These are phyloP conservation scores for Melampsora americana DNA, from an alignment of 1,284 basidiomycete species.

Conservation along the genomic window DNA sequence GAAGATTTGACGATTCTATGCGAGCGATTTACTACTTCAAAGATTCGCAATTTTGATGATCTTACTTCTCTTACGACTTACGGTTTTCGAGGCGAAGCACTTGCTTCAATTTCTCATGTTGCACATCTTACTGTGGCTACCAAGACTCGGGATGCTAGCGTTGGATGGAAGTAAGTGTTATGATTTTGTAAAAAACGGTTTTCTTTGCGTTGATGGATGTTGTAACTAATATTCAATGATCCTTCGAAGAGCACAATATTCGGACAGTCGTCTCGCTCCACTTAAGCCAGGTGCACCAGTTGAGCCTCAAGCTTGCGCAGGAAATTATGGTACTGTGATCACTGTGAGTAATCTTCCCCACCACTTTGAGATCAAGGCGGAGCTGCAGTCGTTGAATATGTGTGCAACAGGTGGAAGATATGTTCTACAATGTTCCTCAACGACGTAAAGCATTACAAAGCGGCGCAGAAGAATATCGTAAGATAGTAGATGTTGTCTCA, in stretches of 20 bases:
- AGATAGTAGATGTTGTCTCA: constrained; percentile 87
- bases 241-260: constrained; percentile 27
- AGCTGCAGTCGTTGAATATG: constrained; percentile 6
- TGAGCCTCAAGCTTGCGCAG: constrained; percentile 84
- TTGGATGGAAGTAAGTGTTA: constrained; percentile 78
- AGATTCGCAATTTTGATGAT: constrained; percentile 81
- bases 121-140: constrained; percentile 82
- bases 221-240: too few species aligned
- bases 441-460: constrained; percentile 80
- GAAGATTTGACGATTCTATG: constrained; percentile 83
- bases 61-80: constrained; percentile 82
- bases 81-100: constrained; percentile 94
- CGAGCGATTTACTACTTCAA: constrained; percentile 93
- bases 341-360: constrained; percentile 60
- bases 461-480: constrained; percentile 84
- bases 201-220: constrained; percentile 56
- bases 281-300: constrained; percentile 65
- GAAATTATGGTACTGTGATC: constrained; percentile 89
- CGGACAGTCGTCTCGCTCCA: constrained; percentile 55
- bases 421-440: constrained; percentile 92
- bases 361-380: background rate
- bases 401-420: constrained; percentile 72
- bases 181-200: background rate
- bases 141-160: constrained; percentile 74
- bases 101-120: constrained; percentile 94